Evolutionary conservation across 371 early-diverging fungal genomes (phyloP), one percentile per base, ranked within the genome.

Genomic region (Actinomucor elegans): DNA sequence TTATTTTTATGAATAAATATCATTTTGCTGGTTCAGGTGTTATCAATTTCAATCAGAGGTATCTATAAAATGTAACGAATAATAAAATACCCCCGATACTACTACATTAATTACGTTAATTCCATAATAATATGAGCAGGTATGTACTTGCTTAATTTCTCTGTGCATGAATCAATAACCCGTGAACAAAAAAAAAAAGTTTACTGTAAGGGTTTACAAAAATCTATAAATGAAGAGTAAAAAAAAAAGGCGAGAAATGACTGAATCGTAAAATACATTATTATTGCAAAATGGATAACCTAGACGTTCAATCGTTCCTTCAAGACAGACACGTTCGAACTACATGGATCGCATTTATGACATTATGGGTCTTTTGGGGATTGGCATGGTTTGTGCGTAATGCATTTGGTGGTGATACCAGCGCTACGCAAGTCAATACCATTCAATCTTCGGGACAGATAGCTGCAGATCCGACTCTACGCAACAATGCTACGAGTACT

Each of bases 311-410:
- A 43, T 38, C 17, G 37, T 70, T 59, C 29, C 51, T 70, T 24
- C 2, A 14, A 8, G 71, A 71, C 24, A 67, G 71, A 67, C 67
- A 71, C 41, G 67, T 67, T 8, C 64, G 67, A 43, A 65, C 64
- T 2, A 57, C 64, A 20, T 71, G 71, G 71, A 67, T 71, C 21
- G 73, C 69, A n/a, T 69, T 69, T 20, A 49, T 56, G 33, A 64
- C 67, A 26, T 55, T 73, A 0, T 73, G 62, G 62, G 50, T 64
- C 3, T 26, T 73, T 9, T 73, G 73, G 73, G 73, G 64, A 9
- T n/a, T 57, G 2, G 26, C 66, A 35, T 73, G 73, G 73, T 59
- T 66, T 12, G 8, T 56, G 33, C 66, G 73, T 20, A 62, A 67
- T 35, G 60, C 61, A 1, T 71, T 71, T 67, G 72, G 68, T 23